Percentiles rank a stretch among this genome's conserved stretches.
Conservation (phyloP, 257 asterid genomes). For the Solanum pennellii region DNA sequence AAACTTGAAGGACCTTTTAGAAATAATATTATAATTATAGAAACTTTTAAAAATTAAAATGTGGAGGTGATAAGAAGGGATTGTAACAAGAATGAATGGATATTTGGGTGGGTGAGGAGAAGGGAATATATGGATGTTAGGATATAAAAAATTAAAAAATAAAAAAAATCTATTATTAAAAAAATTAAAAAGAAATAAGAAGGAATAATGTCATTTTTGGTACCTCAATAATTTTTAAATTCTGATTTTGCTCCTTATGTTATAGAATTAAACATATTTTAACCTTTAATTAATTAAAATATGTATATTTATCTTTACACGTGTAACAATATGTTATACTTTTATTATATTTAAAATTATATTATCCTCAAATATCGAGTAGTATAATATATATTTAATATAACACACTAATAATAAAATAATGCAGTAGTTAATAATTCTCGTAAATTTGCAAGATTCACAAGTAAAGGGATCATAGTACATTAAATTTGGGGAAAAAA, state of each 20-base stretch:
- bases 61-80: not conserved
- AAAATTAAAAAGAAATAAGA: not conserved
- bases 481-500: too few species aligned
- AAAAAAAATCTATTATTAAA: not conserved
- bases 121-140: conserved; percentile 21
- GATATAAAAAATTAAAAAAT: not conserved
- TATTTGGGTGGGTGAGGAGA: not conserved
- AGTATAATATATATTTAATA: not conserved
- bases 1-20: conserved; percentile 15
- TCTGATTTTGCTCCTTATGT: not conserved
- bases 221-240: not conserved
- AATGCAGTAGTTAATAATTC: not conserved
- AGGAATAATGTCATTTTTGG: not conserved
- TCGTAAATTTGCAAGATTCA: not conserved
- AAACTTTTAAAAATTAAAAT: not conserved
- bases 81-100: conserved; percentile 3
- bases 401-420: not conserved
- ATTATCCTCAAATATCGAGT: not conserved
- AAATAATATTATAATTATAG: conserved; percentile 8
- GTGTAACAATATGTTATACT: too few species aligned
- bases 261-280: not conserved
- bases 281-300: not conserved
- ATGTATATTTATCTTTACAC: not conserved
- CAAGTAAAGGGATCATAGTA: not conserved
- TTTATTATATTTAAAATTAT: not conserved